Conservation (phyloP, 352 stramenopile species). For the Plasmopara viticola region DNA sequence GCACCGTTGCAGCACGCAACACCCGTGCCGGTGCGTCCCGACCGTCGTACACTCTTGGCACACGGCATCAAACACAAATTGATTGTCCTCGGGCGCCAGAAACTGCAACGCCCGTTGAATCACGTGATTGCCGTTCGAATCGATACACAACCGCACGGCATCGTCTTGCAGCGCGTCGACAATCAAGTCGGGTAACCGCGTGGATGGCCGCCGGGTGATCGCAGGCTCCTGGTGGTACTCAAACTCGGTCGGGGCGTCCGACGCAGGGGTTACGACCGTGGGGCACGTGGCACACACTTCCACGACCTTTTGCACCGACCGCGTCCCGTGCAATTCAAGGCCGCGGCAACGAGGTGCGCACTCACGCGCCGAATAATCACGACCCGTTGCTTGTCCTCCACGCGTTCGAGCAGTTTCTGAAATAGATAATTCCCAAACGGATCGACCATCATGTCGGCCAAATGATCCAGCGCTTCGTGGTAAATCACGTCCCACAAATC, state of each 20-base stretch:
- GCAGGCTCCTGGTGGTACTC: slow-evolving; percentile 10
- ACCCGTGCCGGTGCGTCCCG: slow-evolving; percentile 95
- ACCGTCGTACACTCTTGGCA: slow-evolving; percentile 93
- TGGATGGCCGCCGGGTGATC: not conserved
- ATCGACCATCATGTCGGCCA: slow-evolving; percentile 98
- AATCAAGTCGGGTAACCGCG: slow-evolving; percentile 85
- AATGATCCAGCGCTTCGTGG: slow-evolving; percentile 93
- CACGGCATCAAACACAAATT: slow-evolving; percentile 97
- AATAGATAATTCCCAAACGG: slow-evolving; percentile 99
- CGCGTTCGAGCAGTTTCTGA: slow-evolving; percentile 97
- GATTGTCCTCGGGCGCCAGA: slow-evolving; percentile 90
- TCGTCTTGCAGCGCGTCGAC: slow-evolving; percentile 91
- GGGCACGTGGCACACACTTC: slow-evolving; percentile 87
- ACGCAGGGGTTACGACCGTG: slow-evolving; percentile 4
- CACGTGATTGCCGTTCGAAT: slow-evolving; percentile 97
- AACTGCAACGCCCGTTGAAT: slow-evolving; percentile 96
- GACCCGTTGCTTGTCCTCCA: slow-evolving; percentile 85
- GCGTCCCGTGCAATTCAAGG: slow-evolving; percentile 97
- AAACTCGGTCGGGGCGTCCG: slow-evolving; percentile 25
- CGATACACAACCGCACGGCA: slow-evolving; percentile 93
- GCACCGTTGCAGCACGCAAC: slow-evolving; percentile 96
- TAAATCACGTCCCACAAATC: slow-evolving; percentile 93
- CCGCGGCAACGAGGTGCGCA: slow-evolving; percentile 91
- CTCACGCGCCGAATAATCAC: slow-evolving; percentile 92
- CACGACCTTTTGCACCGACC: slow-evolving; percentile 98